Percentiles rank a stretch among this genome's conserved stretches.
Conservation (phyloP, 2,329 filamentous ascomycete species). For the Lachnellula subtilissima region DNA sequence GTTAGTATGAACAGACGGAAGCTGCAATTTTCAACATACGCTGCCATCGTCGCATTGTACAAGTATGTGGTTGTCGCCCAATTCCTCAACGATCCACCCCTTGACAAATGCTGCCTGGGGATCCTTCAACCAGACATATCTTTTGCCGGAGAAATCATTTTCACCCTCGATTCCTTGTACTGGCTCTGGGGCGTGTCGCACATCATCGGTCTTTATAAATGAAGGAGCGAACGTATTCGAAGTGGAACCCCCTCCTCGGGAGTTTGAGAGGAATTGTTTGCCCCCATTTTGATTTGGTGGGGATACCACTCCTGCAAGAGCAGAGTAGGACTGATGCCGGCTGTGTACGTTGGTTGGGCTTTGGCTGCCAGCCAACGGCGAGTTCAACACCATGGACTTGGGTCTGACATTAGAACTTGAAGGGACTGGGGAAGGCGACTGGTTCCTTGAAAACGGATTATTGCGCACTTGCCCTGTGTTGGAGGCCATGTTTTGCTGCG, state of each 20-base stretch:
- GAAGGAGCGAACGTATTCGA: conserved; percentile 90
- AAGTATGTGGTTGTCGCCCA: conserved; percentile 61
- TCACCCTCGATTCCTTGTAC: conserved; percentile 84
- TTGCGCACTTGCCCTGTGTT: conserved; percentile 69
- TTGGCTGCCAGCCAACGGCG: conserved; percentile 31
- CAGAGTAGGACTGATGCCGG: conserved; percentile 65
- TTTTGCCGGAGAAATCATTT: conserved; percentile 97
- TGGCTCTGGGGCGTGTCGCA: conserved; percentile 51
- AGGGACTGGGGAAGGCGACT: conserved; percentile 61
- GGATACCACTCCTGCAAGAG: conserved; percentile 37
- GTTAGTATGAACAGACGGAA: conserved; percentile 12
- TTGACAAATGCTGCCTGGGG: conserved; percentile 82
- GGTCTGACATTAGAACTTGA: conserved; percentile 52
- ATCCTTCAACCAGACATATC: conserved; percentile 97
- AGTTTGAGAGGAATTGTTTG: conserved; percentile 51
- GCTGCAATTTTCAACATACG: conserved; percentile 45
- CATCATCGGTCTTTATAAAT: conserved; percentile 87
- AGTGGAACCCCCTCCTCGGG: conserved; percentile 57
- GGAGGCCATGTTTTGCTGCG: conserved; percentile 43
- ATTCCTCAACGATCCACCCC: conserved; percentile 85
- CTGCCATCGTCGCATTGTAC: conserved; percentile 93
- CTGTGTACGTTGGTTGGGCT: conserved; percentile 46
- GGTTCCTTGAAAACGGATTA: conserved; percentile 71
- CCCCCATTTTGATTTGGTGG: conserved; percentile 19
- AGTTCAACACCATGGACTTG: conserved; percentile 66